These are phyloP conservation scores for Aaosphaeria arxii DNA, from an alignment of 2,329 filamentous ascomycete genomes.

Conservation along the genomic window DNA sequence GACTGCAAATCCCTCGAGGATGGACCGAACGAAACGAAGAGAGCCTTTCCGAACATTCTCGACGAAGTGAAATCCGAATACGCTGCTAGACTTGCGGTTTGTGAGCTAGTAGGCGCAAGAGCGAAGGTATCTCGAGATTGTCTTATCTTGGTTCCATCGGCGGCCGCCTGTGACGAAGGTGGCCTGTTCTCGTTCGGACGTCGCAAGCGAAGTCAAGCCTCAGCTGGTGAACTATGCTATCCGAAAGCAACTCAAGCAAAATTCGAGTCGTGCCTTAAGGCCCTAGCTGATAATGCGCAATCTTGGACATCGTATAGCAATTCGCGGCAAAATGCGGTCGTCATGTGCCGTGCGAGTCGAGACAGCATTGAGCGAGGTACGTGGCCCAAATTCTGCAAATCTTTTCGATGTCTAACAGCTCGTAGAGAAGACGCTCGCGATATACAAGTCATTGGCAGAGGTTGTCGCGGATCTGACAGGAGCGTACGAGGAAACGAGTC, in stretches of 20 bases:
- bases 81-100: slow-evolving; percentile 61
- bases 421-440: slow-evolving; percentile 23
- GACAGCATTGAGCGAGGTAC: slow-evolving; percentile 56
- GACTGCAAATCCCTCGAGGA: slow-evolving; percentile 52
- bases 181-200: slow-evolving; percentile 17
- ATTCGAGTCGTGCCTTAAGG: slow-evolving; percentile 52
- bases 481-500: neutral
- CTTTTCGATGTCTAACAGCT: neutral
- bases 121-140: slow-evolving; percentile 52
- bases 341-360: slow-evolving; percentile 62
- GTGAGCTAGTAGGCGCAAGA: slow-evolving; percentile 56
- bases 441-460: slow-evolving; percentile 31
- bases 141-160: slow-evolving; percentile 44
- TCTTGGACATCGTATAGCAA: slow-evolving; percentile 66
- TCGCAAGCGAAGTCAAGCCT: neutral
- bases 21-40: slow-evolving; percentile 21
- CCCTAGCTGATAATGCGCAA: slow-evolving; percentile 53
- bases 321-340: slow-evolving; percentile 57
- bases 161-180: slow-evolving; percentile 25
- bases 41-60: slow-evolving; percentile 25
- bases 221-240: slow-evolving; percentile 30
- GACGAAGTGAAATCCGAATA: slow-evolving; percentile 53
- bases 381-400: neutral
- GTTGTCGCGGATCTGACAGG: slow-evolving; percentile 9
- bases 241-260: slow-evolving; percentile 28